phyloP scores from a whole-genome alignment of 2,329 filamentous ascomycete genomes.

The Aspergillus sp. region DNA sequence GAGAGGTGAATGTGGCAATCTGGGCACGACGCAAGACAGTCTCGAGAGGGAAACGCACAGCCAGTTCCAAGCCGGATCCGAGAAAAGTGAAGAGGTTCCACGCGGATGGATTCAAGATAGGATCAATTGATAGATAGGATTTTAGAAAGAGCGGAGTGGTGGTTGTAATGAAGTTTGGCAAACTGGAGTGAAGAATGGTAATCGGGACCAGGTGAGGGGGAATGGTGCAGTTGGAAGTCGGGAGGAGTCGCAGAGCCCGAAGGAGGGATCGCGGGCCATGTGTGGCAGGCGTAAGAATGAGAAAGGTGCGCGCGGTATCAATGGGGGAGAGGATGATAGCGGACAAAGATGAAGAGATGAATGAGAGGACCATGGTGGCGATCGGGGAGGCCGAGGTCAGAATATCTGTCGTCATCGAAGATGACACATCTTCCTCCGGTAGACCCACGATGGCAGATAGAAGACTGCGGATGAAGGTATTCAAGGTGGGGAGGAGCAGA shows the following conservation, averaged over 20 bases:
- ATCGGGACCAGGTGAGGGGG: constrained; percentile 68
- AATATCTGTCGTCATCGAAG: constrained; percentile 61
- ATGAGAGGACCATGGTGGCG: constrained; percentile 70
- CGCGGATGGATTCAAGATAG: constrained; percentile 70
- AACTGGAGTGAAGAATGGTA: constrained; percentile 79
- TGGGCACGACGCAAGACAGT: constrained; percentile 88
- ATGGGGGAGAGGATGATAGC: constrained; percentile 79
- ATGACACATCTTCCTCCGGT: constrained; percentile 64
- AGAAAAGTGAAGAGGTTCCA: constrained; percentile 82
- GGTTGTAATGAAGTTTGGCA: constrained; percentile 77
- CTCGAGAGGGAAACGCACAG: constrained; percentile 84
- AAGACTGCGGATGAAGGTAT: constrained; percentile 87
- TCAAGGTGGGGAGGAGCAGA: constrained; percentile 76
- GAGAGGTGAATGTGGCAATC: constrained; percentile 62
- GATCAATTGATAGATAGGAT: constrained; percentile 78
- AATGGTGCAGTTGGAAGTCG: constrained; percentile 65
- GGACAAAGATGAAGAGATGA: constrained; percentile 62
- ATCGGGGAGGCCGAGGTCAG: constrained; percentile 77
- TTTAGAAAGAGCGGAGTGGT: constrained; percentile 82
- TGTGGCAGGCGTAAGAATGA: constrained; percentile 79
- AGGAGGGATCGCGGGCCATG: constrained; percentile 72
- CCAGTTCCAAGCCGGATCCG: constrained; percentile 72
- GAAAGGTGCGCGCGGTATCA: constrained; percentile 79
- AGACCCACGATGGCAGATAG: constrained; percentile 88
- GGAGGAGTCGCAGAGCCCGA: constrained; percentile 70